These are phyloP conservation scores for Dactylonectria macrodidyma DNA, from an alignment of 2,329 filamentous ascomycete genomes.

Conservation along the genomic window DNA sequence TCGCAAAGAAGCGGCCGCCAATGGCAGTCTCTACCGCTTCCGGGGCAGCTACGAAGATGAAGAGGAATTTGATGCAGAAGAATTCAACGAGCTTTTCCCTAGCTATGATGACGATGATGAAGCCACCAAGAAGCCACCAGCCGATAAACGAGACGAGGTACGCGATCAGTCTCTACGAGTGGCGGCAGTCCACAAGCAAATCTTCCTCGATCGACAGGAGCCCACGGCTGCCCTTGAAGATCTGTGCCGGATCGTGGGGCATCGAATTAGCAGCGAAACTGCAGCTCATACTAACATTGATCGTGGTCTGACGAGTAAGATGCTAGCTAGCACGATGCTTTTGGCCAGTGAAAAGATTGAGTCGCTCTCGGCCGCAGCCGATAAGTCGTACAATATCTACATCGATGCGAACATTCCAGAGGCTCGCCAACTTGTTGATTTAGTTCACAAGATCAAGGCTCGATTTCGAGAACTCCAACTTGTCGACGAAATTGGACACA, in stretches of 20 bases:
- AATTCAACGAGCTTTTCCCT: slow-evolving; percentile 87
- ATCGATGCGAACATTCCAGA: slow-evolving; percentile 83
- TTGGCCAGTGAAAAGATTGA: slow-evolving; percentile 74
- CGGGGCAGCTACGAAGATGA: slow-evolving; percentile 83
- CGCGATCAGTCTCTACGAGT: slow-evolving; percentile 73
- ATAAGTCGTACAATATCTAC: slow-evolving; percentile 86
- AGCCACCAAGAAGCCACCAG: slow-evolving; percentile 51
- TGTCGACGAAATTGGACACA: slow-evolving; percentile 77
- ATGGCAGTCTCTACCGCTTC: slow-evolving; percentile 86
- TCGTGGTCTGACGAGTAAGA: slow-evolving; percentile 61
- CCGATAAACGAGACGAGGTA: slow-evolving; percentile 57
- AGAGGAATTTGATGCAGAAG: slow-evolving; percentile 80
- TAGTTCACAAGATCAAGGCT: slow-evolving; percentile 78
- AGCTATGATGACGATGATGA: slow-evolving; percentile 74
- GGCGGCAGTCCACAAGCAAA: slow-evolving; percentile 70
- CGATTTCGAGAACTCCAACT: slow-evolving; percentile 81
- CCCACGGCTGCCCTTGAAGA: slow-evolving; percentile 59
- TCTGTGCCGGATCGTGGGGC: slow-evolving; percentile 61
- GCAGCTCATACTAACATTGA: slow-evolving; percentile 49
- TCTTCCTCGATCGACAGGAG: slow-evolving; percentile 63
- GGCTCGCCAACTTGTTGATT: slow-evolving; percentile 78
- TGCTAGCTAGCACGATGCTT: slow-evolving; percentile 78
- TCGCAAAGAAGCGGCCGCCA: slow-evolving; percentile 80
- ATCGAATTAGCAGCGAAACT: slow-evolving; percentile 52
- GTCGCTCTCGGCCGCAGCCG: slow-evolving; percentile 56